These are phyloP conservation scores for Penicillium concentricum DNA, from an alignment of 2,329 filamentous ascomycete genomes.

Conservation along the genomic window DNA sequence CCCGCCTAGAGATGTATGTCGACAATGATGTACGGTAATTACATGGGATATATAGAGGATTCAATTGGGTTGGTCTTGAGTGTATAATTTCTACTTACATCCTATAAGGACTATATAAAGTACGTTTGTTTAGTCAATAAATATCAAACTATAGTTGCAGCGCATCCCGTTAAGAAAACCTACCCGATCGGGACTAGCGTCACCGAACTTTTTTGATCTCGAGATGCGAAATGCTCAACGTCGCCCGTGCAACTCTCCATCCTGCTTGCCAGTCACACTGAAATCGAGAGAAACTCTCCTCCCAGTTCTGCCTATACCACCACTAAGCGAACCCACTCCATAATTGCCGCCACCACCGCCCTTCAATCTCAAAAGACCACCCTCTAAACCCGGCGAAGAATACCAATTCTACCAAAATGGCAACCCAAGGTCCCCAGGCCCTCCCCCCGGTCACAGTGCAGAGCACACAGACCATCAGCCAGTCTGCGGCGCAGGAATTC, in stretches of 20 bases:
- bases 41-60: background rate
- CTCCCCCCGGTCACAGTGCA: constrained; percentile 41
- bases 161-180: background rate
- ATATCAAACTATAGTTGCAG: constrained; percentile 1
- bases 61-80: background rate
- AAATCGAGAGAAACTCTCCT: background rate
- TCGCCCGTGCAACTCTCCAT: constrained; percentile 1
- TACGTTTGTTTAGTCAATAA: background rate
- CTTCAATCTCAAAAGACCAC: background rate
- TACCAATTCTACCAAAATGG: constrained; percentile 31
- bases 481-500: constrained; percentile 43
- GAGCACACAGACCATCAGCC: constrained; percentile 35
- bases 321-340: background rate
- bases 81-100: background rate
- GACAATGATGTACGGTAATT: background rate
- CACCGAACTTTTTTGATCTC: constrained; percentile 23
- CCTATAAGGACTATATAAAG: background rate
- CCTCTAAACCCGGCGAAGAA: background rate
- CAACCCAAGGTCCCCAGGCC: constrained; percentile 36
- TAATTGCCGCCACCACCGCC: background rate
- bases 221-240: constrained; percentile 12
- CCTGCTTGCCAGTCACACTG: background rate
- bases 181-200: constrained; percentile 26
- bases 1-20: constrained; percentile 17
- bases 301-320: background rate